Percentiles rank a stretch among this genome's conserved stretches.
phyloP scores from a whole-genome alignment of 2,329 filamentous ascomycete species.

The Teratosphaeria viscida region DNA sequence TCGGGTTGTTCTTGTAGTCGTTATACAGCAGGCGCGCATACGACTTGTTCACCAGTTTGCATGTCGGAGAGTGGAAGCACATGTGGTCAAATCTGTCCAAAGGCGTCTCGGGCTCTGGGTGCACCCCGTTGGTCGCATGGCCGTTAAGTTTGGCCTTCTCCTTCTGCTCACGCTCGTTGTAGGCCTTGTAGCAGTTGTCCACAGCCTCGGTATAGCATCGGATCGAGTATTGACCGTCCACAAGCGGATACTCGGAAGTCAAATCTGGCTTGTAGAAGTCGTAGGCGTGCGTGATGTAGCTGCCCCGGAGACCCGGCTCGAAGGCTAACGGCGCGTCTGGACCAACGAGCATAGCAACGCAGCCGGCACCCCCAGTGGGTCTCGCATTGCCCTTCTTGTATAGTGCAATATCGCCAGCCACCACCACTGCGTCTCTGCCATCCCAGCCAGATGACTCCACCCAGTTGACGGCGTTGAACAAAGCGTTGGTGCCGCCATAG shows the following conservation, averaged over 20 bases:
- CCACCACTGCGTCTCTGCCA: conserved; percentile 42
- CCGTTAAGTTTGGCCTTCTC: conserved; percentile 34
- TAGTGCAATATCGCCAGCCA: conserved; percentile 43
- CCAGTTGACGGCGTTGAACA: conserved; percentile 46
- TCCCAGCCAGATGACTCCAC: conserved; percentile 45
- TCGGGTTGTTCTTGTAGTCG: conserved; percentile 38
- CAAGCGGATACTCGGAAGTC: conserved; percentile 44
- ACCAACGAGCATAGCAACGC: conserved; percentile 44
- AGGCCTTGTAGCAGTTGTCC: conserved; percentile 44
- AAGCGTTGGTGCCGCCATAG: conserved; percentile 45
- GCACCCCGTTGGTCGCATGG: conserved; percentile 28
- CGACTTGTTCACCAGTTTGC: conserved; percentile 46
- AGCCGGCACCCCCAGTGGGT: conserved; percentile 43
- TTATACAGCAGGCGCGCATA: conserved; percentile 45
- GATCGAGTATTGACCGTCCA: conserved; percentile 44
- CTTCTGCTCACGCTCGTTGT: conserved; percentile 39
- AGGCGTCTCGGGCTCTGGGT: conserved; percentile 32
- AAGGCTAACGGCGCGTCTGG: conserved; percentile 41
- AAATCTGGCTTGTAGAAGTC: conserved; percentile 48
- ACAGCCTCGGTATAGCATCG: conserved; percentile 44
- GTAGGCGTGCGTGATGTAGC: conserved; percentile 42
- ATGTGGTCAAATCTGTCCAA: conserved; percentile 46
- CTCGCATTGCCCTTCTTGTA: conserved; percentile 46
- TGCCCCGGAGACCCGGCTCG: conserved; percentile 40
- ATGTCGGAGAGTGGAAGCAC: conserved; percentile 45